Percentiles rank a stretch among this genome's conserved stretches.
Evolutionary conservation across 2,329 filamentous ascomycete genomes (phyloP).

Genomic region (Cercospora sojina): DNA sequence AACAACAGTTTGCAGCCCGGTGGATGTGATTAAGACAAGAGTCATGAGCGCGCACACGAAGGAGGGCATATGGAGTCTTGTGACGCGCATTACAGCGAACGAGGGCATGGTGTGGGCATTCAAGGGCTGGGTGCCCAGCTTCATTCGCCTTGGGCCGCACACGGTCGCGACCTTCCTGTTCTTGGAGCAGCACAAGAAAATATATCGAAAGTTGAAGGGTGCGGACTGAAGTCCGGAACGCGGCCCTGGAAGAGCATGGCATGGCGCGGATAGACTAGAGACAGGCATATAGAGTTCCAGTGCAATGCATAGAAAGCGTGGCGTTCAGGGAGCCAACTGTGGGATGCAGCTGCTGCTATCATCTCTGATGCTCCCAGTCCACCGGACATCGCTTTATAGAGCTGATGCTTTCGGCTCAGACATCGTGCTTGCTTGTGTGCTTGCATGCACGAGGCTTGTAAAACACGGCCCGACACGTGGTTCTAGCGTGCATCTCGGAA

Average conservation of each 20-base stretch:
- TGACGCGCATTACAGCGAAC: slow-evolving; percentile 65
- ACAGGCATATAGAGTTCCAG: slow-evolving; percentile 4
- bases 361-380: not conserved
- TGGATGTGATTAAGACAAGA: slow-evolving; percentile 86
- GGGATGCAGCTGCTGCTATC: not conserved
- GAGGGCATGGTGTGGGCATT: slow-evolving; percentile 84
- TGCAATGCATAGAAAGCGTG: not conserved
- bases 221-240: not conserved
- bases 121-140: slow-evolving; percentile 83
- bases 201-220: slow-evolving; percentile 55
- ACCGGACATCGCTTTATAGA: not conserved
- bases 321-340: not conserved
- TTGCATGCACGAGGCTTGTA: not conserved
- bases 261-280: not conserved
- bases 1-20: slow-evolving; percentile 78
- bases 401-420: not conserved
- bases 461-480: not conserved
- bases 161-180: slow-evolving; percentile 86
- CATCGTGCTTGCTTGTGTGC: not conserved
- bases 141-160: slow-evolving; percentile 67
- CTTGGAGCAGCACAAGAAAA: slow-evolving; percentile 79
- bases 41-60: slow-evolving; percentile 69
- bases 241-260: not conserved
- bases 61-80: slow-evolving; percentile 56
- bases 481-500: not conserved